Evolutionary conservation across 148 eudicot species (phyloP), one percentile per base, ranked within the genome.

Genomic region (Rhododendron griersonianum): DNA sequence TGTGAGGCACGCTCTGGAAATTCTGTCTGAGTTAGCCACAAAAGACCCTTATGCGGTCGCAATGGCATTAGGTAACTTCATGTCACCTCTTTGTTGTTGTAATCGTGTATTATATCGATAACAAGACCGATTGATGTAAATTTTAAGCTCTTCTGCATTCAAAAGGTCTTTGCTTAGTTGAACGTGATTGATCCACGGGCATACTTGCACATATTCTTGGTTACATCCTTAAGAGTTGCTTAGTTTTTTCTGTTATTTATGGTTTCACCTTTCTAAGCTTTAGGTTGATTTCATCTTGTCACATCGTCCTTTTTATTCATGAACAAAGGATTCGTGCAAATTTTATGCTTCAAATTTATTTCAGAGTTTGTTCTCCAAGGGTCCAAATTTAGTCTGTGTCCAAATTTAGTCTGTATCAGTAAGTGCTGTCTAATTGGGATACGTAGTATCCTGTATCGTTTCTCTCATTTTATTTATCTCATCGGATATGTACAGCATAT

Each of bases 1-100:
- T 78, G 99, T 97, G 89, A 94, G 98, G 87, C 99, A 97, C 85
- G 92, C 99, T 57, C 89, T 97, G 87, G 99, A 95, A 89, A 91
- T 95, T 85, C 91, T 97, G 80, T 91, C 98, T 41, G 98, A 97
- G 87, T 91, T 97, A 77, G 98, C 98, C 65, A 84, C 95, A 61
- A 94, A 87, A 88, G 99, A 97, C 84, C 98, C 99, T n/a, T 95
- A 94, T 90, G 95, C 98, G 47, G 99, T 92, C 47, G 98, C 99
- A 86, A 93, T 93, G 96, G 92, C 98, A 76, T 91, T 97, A 89
- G 99, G 99, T 97, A 92, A 89, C 75, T 48, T 86, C 39, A 69
- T 47, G 53, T 48, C 1, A 47, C 25, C 5, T 65, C 30, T 37
- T 59, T 61, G 5, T 19, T 61, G 5, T 19, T 53, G 5, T 79